A percentile compares a stretch with the other conserved stretches of the same genome.
Evolutionary conservation across 345 rosid species (phyloP).

Genomic region (Euphorbia lathyris): DNA sequence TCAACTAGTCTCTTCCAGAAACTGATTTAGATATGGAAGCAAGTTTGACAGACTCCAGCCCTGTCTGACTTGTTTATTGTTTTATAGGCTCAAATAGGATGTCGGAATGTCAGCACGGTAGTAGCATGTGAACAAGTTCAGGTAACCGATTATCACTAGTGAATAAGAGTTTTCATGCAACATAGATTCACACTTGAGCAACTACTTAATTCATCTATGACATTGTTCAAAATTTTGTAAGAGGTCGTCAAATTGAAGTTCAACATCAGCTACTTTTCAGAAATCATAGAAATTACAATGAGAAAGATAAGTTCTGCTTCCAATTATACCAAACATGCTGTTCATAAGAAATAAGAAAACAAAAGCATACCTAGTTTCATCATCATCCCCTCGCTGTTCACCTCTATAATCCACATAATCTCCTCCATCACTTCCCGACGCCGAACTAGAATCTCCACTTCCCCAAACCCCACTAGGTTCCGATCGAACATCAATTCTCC

Average conservation of each 20-base stretch:
- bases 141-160: no score
- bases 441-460: conserved; percentile 21
- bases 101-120: no score
- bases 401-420: conserved; percentile 30
- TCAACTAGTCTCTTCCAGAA: no score
- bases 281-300: not conserved
- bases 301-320: not conserved
- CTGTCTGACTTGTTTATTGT: no score
- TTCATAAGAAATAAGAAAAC: not conserved
- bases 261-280: not conserved
- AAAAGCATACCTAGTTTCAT: conserved; percentile 41
- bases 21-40: no score
- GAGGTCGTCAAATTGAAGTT: not conserved
- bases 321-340: not conserved
- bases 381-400: conserved; percentile 31
- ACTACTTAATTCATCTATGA: no score
- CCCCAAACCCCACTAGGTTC: conserved; percentile 13
- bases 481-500: conserved; percentile 18
- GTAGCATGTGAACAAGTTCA: no score
- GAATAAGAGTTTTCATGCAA: no score
- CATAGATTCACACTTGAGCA: no score
- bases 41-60: no score
- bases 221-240: not conserved
- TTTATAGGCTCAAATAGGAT: no score
- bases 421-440: conserved; percentile 33